Percentiles rank a stretch among this genome's conserved stretches.
Conservation (phyloP, 192 early-diverging fungal genomes). For the Pilobolus umbonatus region DNA sequence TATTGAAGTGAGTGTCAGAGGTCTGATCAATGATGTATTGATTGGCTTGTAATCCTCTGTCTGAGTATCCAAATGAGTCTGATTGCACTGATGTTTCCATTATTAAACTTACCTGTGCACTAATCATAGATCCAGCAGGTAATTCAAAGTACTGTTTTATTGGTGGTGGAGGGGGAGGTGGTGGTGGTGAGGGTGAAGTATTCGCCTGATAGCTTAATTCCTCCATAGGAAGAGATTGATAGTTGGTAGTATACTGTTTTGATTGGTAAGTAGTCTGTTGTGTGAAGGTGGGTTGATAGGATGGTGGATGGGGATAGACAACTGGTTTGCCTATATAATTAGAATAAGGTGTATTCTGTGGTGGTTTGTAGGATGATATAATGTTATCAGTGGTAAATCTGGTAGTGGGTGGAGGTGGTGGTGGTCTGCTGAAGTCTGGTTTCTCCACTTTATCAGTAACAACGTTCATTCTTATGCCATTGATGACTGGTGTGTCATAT, state of each 20-base stretch:
- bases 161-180: not conserved
- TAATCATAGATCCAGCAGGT: slow-evolving; percentile 22
- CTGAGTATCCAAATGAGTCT: not conserved
- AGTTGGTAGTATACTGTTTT: too few relatives aligned
- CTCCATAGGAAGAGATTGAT: too few relatives aligned
- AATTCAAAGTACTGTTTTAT: slow-evolving; percentile 12
- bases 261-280: too few relatives aligned
- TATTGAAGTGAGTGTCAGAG: not conserved
- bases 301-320: not conserved
- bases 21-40: not conserved
- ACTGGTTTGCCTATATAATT: not conserved
- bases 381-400: not conserved
- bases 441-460: too few relatives aligned
- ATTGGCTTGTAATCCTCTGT: slow-evolving; percentile 13
- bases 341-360: not conserved
- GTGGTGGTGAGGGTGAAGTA: not conserved
- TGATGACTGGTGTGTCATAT: slow-evolving; percentile 25
- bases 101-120: slow-evolving; percentile 13
- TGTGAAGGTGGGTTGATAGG: not conserved
- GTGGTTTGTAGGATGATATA: not conserved
- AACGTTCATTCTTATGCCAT: slow-evolving; percentile 29
- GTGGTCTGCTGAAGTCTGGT: too few relatives aligned
- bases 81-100: not conserved
- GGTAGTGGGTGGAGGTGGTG: not conserved
- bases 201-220: too few relatives aligned